Evolutionary conservation across 2,329 filamentous ascomycete genomes (phyloP), one percentile per base, ranked within the genome.

Genomic region (Talaromyces islandicus): DNA sequence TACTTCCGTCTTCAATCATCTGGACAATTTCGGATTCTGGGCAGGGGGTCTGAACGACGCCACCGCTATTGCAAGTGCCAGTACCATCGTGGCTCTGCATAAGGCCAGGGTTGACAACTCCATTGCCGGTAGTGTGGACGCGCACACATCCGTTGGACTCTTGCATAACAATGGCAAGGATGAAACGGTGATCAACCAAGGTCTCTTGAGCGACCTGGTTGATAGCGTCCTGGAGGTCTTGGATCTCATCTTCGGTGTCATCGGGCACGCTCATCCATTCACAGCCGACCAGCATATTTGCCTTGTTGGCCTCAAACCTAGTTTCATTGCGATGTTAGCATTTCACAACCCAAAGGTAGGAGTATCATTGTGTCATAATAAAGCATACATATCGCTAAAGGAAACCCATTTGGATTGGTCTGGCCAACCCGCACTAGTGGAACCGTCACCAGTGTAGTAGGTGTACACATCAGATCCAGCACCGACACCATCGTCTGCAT

Each of bases 1-100:
- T 38, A 57, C 66, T 67, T 60, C 76, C 76, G 59, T 78, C 75
- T 17, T 61, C 57, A 35, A 78, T 73, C 75, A 78, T 77, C 55
- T 71, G 67, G 21, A 65, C 56, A 51, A 75, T 75, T 60, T 68
- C 50, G 5, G 41, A 54, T 17, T 63, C 51, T 0, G 68, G 65
- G 64, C 71, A 73, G 7, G 69, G 69, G 46, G 38, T 50, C 43
- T 61, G 67, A 62, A 67, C 60, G 12, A 62, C 62, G 9, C 66
- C 65, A 19, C 50, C 29, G 17, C 65, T 65, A 60, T 73, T 73
- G 70, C 78, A 80, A 35, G 72, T 69, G 12, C 67, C 71, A 19
- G 61, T 50, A 46, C 75, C 75, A 56, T 73, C 65, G 64, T 77
- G 73, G 38, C 66, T 66, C 64, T 77, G 75, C 73, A 77, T 75